Evolutionary conservation across 1,284 basidiomycete genomes (phyloP), one percentile per base, ranked within the genome.

Genomic region (Pseudozyma thailandica): DNA sequence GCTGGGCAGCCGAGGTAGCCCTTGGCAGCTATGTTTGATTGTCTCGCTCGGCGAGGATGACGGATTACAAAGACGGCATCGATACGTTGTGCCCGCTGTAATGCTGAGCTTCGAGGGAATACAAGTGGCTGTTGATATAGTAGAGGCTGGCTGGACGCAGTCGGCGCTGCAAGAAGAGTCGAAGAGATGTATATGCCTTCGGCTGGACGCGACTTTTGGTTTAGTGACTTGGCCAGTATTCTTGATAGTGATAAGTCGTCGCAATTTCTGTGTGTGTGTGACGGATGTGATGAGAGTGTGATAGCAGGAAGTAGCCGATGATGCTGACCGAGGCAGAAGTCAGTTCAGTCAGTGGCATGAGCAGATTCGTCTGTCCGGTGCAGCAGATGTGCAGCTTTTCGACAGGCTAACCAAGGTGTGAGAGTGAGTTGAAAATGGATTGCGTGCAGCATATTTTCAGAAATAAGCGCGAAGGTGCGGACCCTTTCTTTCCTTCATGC

Each of bases 1-100:
- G 56, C 38, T 8, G 15, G 35, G 18, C 21, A 33, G 57, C 50
- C 27, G 28, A 42, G 10, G 50, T 21, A 3, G 23, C 42, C 26
- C 9, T 20, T 7, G 37, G 43, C 45, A 35, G 45, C 49, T 27
- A 18, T 21, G 33, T 16, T 16, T 15, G 31, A 7, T 12, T 23
- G 21, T n/a, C 13, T 16, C n/a, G 38, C 10, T 23, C 15, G 10
- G 20, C 25, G 6, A 27, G 31, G 26, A 31, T n/a, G n/a, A n/a
- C n/a, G n/a, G n/a, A n/a, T n/a, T n/a, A n/a, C n/a, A n/a, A n/a
- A n/a, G n/a, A n/a, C n/a, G 8, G 23, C 57, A 52, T 60, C 31
- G 41, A 60, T n/a, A n/a, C n/a, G n/a, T n/a, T n/a, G n/a, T n/a
- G n/a, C n/a, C n/a, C n/a, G n/a, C n/a, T n/a, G n/a, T n/a, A n/a